These are phyloP conservation scores for Paulownia fortunei DNA, from an alignment of 257 asterid species.

Conservation along the genomic window DNA sequence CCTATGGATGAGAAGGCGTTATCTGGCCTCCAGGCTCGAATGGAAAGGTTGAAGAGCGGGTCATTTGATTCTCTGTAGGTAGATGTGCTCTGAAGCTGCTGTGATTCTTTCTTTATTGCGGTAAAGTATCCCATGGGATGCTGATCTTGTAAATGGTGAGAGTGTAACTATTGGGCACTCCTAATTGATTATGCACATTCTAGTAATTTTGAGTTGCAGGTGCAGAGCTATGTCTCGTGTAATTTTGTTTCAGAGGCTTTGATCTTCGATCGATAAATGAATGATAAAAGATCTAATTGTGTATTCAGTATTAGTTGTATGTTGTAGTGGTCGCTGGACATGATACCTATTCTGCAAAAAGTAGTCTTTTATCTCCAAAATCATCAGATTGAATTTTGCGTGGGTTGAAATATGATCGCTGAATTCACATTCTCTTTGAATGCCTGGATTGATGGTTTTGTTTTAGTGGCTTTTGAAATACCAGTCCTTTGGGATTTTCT, in stretches of 20 bases:
- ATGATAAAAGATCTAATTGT: neutral
- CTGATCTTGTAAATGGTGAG: conserved; percentile 45
- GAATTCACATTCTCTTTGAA: neutral
- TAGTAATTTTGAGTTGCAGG: conserved; percentile 29
- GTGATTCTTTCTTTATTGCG: conserved; percentile 37
- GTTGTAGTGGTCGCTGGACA: neutral
- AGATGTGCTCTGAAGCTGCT: neutral
- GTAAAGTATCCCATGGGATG: conserved; percentile 38
- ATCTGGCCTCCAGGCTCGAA: conserved; percentile 98
- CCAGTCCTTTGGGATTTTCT: too few species aligned
- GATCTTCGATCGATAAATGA: conserved; percentile 11
- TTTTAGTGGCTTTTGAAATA: too few species aligned
- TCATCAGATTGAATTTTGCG: neutral
- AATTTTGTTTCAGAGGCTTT: conserved; percentile 31
- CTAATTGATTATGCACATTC: conserved; percentile 20
- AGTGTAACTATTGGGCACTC: conserved; percentile 30
- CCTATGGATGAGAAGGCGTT: conserved; percentile 98
- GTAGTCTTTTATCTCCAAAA: neutral
- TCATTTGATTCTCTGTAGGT: conserved; percentile 71
- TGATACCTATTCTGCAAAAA: neutral
- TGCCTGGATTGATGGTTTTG: too few species aligned
- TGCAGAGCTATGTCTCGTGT: conserved; percentile 33
- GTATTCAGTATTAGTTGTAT: conserved; percentile 22
- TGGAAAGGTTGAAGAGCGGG: conserved; percentile 95
- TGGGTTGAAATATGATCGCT: neutral